Evolutionary conservation across 805 yeast species (phyloP), one percentile per base, ranked within the genome.

Genomic region (Debaryomyces tyrocola): DNA sequence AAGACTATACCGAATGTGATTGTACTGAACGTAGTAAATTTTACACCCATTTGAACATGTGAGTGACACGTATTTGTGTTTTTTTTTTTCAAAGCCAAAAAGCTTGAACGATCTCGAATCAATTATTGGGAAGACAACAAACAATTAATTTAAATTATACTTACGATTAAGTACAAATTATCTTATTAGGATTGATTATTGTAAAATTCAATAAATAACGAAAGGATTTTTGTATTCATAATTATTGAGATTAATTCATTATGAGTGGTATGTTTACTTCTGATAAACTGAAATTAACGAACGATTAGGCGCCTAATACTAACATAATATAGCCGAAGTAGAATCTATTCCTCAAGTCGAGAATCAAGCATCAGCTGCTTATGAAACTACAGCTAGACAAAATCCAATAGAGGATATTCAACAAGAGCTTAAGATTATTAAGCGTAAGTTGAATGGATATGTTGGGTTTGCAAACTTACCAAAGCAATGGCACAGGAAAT

Each of bases 381-480:
- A 28, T 27, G 42, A 39, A 12, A 31, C 3, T 31, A 27, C 12
- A 15, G 14, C n/a, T 15, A 39, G 15, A 17, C 42, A 24, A 15
- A 29, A 14, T 41, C n/a, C 40, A n/a, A 39, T 20, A 40, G 56
- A 51, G 4, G 40, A 50, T 15, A 29, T 50, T 40, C 57, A 59
- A 33, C 67, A 54, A 47, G 80, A 77, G 33, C 69, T 80, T 50
- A 85, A 85, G 57, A 74, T 90, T 51, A 80, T 89, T 59, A 84
- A 85, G 57, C 84, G 96, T 58, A 90, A 90, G 64, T 81, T 92
- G 57, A 87, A 85, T 56, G 92, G 96, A 3, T 91, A 87, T 64
- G 99, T 94, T 46, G 99, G 99, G 5, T 94, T 94, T 71, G 96
- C 97, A 55, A 94, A 91, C 70, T 78, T 94, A 62, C 99, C 99